Evolutionary conservation across 306 rosid genomes (phyloP), one percentile per base, ranked within the genome.

Genomic region (Trifolium subterraneum): DNA sequence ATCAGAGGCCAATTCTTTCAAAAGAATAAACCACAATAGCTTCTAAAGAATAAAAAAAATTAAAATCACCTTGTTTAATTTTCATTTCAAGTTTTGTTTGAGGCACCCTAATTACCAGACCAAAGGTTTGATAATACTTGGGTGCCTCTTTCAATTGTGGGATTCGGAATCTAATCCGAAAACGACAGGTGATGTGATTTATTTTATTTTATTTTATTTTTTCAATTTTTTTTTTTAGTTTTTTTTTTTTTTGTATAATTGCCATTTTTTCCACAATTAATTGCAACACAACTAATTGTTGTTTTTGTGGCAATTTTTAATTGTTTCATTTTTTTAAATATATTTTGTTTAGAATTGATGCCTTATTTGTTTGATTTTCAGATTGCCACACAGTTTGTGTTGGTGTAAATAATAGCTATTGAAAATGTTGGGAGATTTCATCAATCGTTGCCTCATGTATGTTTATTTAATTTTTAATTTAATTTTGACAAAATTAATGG

Each of bases 391-490:
- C 64, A 15, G 55, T 35, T 36, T 82, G 70, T 77, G 79, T 68
- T 67, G 48, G 51, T 44, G 58, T 10, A 27, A 7, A 60, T 29
- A 14, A 55, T 20, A 68, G 59, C 68, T 60, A 58, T 76, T 73
- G 20, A 85, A 71, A 76, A 94, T 94, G 97, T 74, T 94, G 81
- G 99, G 97, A n/a, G 92, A 85, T 29, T 79, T 94, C 54, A 76
- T 94, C 13, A 89, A 81, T 68, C 86, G 99, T 71, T 42, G 64
- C 67, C 97, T 94, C 33, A 84, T 90, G 99, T 92, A 86, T 0
- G 98, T 86, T 62, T 38, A 66, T 80, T 71, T 38, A 39, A 14
- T 29, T 16, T 80, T 71, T 38, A 39, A 14, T 29, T 16, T 38
- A 1, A 11, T 0, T 72, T 1, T 25, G 33, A 7, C 0, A 31